phyloP scores from a whole-genome alignment of 2,329 filamentous ascomycete species.

The Stachybotrys elegans region DNA sequence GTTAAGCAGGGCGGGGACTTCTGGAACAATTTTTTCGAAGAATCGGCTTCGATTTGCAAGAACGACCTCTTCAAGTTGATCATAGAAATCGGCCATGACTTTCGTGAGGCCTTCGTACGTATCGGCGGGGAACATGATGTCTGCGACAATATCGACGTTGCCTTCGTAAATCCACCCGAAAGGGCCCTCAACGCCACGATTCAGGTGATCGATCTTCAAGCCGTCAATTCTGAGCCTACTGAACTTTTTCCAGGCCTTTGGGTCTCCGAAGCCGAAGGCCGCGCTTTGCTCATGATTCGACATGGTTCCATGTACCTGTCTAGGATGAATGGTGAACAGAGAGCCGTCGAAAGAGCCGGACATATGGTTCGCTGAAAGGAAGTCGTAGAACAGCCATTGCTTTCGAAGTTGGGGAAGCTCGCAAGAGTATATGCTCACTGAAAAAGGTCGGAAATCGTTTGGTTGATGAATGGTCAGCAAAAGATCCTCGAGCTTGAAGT shows the following conservation, averaged over 20 bases:
- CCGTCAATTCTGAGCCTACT: conserved; percentile 88
- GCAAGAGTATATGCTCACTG: conserved; percentile 92
- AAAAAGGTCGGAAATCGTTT: conserved; percentile 84
- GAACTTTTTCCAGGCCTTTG: conserved; percentile 88
- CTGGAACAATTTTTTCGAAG: conserved; percentile 41
- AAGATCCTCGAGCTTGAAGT: conserved; percentile 92
- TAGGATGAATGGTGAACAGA: conserved; percentile 92
- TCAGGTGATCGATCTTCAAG: conserved; percentile 91
- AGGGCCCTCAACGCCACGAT: conserved; percentile 84
- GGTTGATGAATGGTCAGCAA: conserved; percentile 90
- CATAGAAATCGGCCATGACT: conserved; percentile 95
- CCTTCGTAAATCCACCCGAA: conserved; percentile 98
- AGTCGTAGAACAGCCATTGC: conserved; percentile 97
- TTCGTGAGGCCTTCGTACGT: conserved; percentile 85
- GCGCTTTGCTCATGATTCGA: conserved; percentile 52
- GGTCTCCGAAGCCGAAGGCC: conserved; percentile 53
- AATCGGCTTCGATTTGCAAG: conserved; percentile 67
- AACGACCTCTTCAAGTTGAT: conserved; percentile 89
- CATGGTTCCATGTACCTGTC: conserved; percentile 78
- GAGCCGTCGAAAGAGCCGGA: conserved; percentile 94
- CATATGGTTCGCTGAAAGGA: conserved; percentile 91
- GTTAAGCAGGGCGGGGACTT: conserved; percentile 19
- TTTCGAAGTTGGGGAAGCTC: conserved; percentile 89
- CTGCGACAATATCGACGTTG: conserved; percentile 92
- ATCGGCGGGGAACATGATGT: conserved; percentile 90